Base-by-base conservation (phyloP, 2,329 filamentous ascomycete genomes). In the Colletotrichum tamarilloi region DNA sequence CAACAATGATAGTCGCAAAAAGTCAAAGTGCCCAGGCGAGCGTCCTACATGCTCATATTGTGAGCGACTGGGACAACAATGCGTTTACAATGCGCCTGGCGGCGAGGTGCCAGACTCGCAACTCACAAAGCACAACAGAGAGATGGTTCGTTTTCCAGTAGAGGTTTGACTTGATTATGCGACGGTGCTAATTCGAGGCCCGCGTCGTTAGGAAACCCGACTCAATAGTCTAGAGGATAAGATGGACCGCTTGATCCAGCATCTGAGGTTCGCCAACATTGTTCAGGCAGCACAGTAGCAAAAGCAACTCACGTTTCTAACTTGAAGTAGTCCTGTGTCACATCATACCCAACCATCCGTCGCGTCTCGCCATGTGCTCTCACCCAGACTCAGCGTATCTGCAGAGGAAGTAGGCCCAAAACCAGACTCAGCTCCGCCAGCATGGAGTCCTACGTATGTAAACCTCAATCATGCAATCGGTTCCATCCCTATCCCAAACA, bases 191-290 rank as follows among this genome's bases (percentile, higher is more conserved):
- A 14, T n/a, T 24, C 19, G 7, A 16, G 19, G 3, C 0, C 1
- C 1, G 0, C 8, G 0, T 49, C 4, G 19, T 11, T n/a, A 72
- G 68, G 68, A 67, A 28, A 26, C 24, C 11, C 35, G 68, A 4
- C 19, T 72, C 4, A 56, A 32, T 14, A 72, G 68, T 22, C 68
- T 72, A 0, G 68, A 72, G 22, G 49, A 57, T 26, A 72, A 67
- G 38, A 72, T 72, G 68, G 63, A 72, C 8, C 56, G 49, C 9
- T 22, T 72, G 32, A 67, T 72, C 22, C 57, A 67, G 8, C 63
- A 57, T 30, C 28, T 72, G 3, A 38, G 57, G 68, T 72, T 3
- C 19, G 16, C 14, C n/a, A 30, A 14, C 30, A 4, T 26, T 28
- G 8, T 7, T 2, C 52, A 11, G 26, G 26, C 26, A 26, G 26